Conservation (phyloP, 257 asterid species). For the Mentha longifolia region DNA sequence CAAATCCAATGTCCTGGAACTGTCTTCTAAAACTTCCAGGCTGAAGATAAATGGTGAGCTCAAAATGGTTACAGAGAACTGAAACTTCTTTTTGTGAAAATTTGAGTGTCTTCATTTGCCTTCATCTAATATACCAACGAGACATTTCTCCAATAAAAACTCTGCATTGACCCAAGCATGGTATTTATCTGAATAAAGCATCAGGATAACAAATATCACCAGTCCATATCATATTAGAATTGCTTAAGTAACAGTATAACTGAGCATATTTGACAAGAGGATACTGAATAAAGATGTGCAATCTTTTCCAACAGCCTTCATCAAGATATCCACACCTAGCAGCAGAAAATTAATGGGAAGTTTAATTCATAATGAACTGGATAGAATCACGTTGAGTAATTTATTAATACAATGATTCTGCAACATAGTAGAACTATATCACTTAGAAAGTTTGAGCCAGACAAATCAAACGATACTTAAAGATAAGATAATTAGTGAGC, state of each 20-base stretch:
- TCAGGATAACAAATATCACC: slow-evolving; percentile 54
- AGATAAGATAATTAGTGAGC: neutral
- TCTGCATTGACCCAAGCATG: slow-evolving; percentile 98
- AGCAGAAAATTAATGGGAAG: slow-evolving; percentile 23
- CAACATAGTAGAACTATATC: neutral
- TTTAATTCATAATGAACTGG: neutral
- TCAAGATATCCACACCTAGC: slow-evolving; percentile 80
- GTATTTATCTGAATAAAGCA: slow-evolving; percentile 65
- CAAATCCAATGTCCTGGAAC: neutral
- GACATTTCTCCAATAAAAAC: slow-evolving; percentile 82
- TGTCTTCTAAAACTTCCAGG: neutral
- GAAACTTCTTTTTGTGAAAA: slow-evolving; percentile 1
- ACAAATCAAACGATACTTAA: slow-evolving; percentile 3
- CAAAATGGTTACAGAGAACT: slow-evolving; percentile 3
- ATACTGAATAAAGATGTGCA: slow-evolving; percentile 97
- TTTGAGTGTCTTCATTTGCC: slow-evolving; percentile 38
- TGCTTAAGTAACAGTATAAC: neutral
- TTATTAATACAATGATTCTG: neutral
- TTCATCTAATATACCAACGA: slow-evolving; percentile 75
- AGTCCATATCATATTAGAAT: slow-evolving; percentile 6
- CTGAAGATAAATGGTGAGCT: neutral
- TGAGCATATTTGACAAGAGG: slow-evolving; percentile 45
- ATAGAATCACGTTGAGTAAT: neutral
- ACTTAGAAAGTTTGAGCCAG: neutral
- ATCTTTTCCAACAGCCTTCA: slow-evolving; percentile 97